A percentile compares a stretch with the other conserved stretches of the same genome.
phyloP scores from a whole-genome alignment of 1,284 basidiomycete species.

The Apiotrichum siamense region DNA sequence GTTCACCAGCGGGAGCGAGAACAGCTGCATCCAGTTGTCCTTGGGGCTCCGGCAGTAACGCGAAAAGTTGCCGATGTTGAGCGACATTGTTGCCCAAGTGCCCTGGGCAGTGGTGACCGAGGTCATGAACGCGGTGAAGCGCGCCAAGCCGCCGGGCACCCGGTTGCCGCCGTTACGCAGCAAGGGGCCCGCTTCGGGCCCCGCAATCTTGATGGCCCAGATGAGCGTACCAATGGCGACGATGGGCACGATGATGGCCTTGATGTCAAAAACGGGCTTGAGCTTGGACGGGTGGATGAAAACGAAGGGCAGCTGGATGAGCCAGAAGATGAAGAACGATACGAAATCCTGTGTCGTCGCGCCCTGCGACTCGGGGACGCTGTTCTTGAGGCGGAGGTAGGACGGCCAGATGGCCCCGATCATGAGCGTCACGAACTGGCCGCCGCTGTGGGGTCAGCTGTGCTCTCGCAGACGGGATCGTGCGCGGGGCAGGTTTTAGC shows the following conservation, averaged over 20 bases:
- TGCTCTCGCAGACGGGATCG: too few relatives aligned
- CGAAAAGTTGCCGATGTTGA: slow-evolving; percentile 64
- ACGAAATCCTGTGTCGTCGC: slow-evolving; percentile 58
- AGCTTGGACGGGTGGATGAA: slow-evolving; percentile 69
- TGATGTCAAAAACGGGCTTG: slow-evolving; percentile 64
- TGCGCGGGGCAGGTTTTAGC: too few relatives aligned
- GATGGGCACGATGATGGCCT: slow-evolving; percentile 59
- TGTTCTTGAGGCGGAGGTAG: slow-evolving; percentile 58
- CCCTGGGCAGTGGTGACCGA: slow-evolving; percentile 33
- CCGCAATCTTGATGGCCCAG: slow-evolving; percentile 63
- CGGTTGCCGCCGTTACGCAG: slow-evolving; percentile 25
- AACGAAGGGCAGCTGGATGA: slow-evolving; percentile 56
- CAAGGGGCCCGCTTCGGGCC: slow-evolving; percentile 60
- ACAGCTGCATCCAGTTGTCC: slow-evolving; percentile 57
- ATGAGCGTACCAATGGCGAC: slow-evolving; percentile 66
- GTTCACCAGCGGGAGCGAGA: slow-evolving; percentile 59
- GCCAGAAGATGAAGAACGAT: slow-evolving; percentile 73
- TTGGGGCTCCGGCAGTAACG: slow-evolving; percentile 43
- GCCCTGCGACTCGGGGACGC: slow-evolving; percentile 55
- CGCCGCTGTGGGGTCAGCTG: too few relatives aligned
- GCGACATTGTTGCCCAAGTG: slow-evolving; percentile 48
- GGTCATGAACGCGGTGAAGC: slow-evolving; percentile 36
- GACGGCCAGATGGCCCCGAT: slow-evolving; percentile 73
- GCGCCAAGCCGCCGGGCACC: slow-evolving; percentile 23
- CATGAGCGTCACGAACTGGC: slow-evolving; percentile 51